Evolutionary conservation across 352 stramenopile genomes (phyloP).

Genomic region (Globisporangium nunn): DNA sequence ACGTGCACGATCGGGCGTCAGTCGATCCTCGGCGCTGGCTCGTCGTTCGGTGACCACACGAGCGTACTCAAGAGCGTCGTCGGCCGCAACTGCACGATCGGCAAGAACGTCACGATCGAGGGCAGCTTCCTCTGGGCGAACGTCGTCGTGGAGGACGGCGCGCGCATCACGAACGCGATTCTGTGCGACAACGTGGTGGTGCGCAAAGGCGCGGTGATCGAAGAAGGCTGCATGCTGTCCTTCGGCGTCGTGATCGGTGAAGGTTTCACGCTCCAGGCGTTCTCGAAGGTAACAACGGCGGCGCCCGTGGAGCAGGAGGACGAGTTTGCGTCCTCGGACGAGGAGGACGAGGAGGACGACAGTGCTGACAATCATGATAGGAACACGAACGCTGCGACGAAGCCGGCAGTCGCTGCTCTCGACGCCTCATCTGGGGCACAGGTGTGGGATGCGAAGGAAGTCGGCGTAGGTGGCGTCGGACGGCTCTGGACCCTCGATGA

Average conservation of each 20-base stretch:
- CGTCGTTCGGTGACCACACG: conserved; percentile 47
- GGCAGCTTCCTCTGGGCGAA: conserved; percentile 82
- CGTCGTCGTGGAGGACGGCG: conserved; percentile 74
- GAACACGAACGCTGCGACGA: conserved; percentile 1
- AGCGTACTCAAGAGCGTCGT: conserved; percentile 54
- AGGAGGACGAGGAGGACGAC: conserved; percentile 41
- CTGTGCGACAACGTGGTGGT: conserved; percentile 82
- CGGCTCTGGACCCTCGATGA: conserved; percentile 82
- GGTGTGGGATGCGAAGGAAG: conserved; percentile 66
- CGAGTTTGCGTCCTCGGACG: conserved; percentile 68
- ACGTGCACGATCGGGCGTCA: conserved; percentile 58
- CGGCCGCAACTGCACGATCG: conserved; percentile 66
- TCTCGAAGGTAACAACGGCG: conserved; percentile 76
- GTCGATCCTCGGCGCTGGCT: conserved; percentile 62
- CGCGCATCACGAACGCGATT: conserved; percentile 67
- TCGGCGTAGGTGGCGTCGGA: conserved; percentile 59
- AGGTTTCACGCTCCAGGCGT: conserved; percentile 57
- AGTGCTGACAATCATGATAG: conserved; percentile 14
- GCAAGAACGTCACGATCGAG: conserved; percentile 58
- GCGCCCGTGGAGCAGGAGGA: conserved; percentile 46
- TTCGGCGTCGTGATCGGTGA: conserved; percentile 80
- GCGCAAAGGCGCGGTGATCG: conserved; percentile 53
- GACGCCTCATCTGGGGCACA: conserved; percentile 4
- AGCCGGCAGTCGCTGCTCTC: neutral
- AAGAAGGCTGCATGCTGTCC: conserved; percentile 70